phyloP scores from a whole-genome alignment of 2,329 filamentous ascomycete species.

The Ophidiomyces ophidiicola region DNA sequence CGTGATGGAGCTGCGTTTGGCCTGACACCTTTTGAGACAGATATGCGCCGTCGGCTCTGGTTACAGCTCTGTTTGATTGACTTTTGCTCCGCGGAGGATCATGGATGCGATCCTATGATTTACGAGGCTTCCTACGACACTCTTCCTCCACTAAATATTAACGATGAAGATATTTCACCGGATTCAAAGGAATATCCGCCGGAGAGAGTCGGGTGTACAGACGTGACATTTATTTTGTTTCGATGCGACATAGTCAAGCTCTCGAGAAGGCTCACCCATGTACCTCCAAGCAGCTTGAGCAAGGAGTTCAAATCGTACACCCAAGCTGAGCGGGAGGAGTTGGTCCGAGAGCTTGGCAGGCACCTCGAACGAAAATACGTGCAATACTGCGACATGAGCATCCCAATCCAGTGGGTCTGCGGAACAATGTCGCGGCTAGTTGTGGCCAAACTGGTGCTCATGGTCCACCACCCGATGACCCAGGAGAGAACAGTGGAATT shows the following conservation, averaged over 20 bases:
- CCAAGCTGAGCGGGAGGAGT: slow-evolving; percentile 29
- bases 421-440: slow-evolving; percentile 58
- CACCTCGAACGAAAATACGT: slow-evolving; percentile 47
- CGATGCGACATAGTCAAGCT: slow-evolving; percentile 42
- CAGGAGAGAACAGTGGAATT: slow-evolving; percentile 41
- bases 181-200: slow-evolving; percentile 38
- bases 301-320: slow-evolving; percentile 15
- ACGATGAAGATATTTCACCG: slow-evolving; percentile 41
- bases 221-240: slow-evolving; percentile 41
- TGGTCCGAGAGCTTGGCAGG: slow-evolving; percentile 43
- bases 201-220: slow-evolving; percentile 42
- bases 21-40: slow-evolving; percentile 39
- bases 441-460: slow-evolving; percentile 64
- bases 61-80: slow-evolving; percentile 40
- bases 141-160: slow-evolving; percentile 40
- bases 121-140: slow-evolving; percentile 37
- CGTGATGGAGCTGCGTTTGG: slow-evolving; percentile 40
- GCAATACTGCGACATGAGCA: slow-evolving; percentile 38
- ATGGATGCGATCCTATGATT: slow-evolving; percentile 37
- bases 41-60: slow-evolving; percentile 43
- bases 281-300: slow-evolving; percentile 22
- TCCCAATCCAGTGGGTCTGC: slow-evolving; percentile 54
- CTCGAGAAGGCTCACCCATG: slow-evolving; percentile 30
- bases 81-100: slow-evolving; percentile 39
- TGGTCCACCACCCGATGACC: slow-evolving; percentile 63